phyloP scores from a whole-genome alignment of 345 rosid species.

The Diplotaxis tenuifolia region DNA sequence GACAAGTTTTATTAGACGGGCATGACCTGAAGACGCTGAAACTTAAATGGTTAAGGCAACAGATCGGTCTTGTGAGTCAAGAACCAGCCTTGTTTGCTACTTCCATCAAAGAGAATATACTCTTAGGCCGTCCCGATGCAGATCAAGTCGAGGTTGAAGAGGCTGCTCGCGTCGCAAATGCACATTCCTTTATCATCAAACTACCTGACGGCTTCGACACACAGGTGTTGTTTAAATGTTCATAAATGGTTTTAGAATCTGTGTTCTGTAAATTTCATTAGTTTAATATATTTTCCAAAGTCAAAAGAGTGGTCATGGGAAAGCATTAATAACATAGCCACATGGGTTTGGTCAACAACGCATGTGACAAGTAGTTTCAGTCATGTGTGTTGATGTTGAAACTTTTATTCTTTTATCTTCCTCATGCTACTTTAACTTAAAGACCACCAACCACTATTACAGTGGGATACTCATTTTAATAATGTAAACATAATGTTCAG shows the following conservation, averaged over 20 bases:
- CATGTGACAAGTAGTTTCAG: background rate
- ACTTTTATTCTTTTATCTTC: background rate
- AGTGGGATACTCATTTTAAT: background rate
- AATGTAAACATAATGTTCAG: background rate
- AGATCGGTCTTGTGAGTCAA: background rate
- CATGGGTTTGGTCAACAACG: constrained; percentile 1
- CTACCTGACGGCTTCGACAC: background rate
- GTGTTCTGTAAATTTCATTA: background rate
- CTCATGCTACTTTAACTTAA: background rate
- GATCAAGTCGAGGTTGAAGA: background rate
- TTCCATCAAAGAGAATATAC: background rate
- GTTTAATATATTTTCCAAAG: background rate
- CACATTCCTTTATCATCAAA: background rate
- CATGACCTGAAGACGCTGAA: background rate
- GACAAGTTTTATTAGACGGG: background rate
- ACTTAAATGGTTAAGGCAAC: background rate
- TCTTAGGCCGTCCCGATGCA: background rate
- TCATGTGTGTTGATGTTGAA: background rate
- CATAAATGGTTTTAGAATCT: background rate
- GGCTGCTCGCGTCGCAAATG: background rate
- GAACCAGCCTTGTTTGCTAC: background rate
- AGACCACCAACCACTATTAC: background rate
- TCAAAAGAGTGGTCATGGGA: background rate
- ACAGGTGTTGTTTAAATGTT: background rate
- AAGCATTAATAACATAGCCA: background rate